These are phyloP conservation scores for Inga leiocalycina DNA, from an alignment of 306 rosid species.

Conservation along the genomic window DNA sequence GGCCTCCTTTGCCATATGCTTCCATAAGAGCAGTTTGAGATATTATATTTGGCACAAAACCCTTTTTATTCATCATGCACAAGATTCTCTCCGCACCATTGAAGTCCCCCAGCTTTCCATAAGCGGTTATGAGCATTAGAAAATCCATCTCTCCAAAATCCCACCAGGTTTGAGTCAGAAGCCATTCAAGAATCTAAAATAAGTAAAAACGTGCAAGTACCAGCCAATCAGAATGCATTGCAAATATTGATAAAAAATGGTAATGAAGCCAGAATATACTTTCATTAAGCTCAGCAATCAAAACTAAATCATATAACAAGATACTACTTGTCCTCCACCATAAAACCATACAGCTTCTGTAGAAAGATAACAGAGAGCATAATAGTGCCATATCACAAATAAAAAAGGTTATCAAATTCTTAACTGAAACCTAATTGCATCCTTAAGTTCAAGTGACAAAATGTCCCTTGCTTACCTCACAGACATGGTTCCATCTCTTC, in stretches of 20 bases:
- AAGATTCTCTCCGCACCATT: conserved; percentile 74
- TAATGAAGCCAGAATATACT: neutral
- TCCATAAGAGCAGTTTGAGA: conserved; percentile 97
- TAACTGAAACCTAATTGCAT: neutral
- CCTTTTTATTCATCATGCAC: conserved; percentile 73
- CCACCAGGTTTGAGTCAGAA: conserved; percentile 86
- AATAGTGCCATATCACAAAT: neutral
- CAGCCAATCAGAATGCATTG: conserved; percentile 20
- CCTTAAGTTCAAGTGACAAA: neutral
- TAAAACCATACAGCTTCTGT: neutral
- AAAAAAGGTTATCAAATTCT: neutral
- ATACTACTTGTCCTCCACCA: neutral
- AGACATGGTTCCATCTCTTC: conserved; percentile 79
- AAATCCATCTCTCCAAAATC: conserved; percentile 84
- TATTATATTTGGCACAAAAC: conserved; percentile 69
- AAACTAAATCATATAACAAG: neutral
- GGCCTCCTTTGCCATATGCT: conserved; percentile 90
- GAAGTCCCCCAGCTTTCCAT: conserved; percentile 88
- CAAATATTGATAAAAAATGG: conserved; percentile 5
- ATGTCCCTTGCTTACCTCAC: conserved; percentile 61
- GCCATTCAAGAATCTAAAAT: conserved; percentile 91
- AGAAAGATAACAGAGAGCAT: neutral
- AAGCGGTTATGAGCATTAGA: conserved; percentile 90
- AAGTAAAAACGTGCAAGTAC: conserved; percentile 22
- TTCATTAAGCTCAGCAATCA: neutral